These are phyloP conservation scores for Trypanosoma brucei DNA, from an alignment of 208 protist genomes.

Conservation along the genomic window DNA sequence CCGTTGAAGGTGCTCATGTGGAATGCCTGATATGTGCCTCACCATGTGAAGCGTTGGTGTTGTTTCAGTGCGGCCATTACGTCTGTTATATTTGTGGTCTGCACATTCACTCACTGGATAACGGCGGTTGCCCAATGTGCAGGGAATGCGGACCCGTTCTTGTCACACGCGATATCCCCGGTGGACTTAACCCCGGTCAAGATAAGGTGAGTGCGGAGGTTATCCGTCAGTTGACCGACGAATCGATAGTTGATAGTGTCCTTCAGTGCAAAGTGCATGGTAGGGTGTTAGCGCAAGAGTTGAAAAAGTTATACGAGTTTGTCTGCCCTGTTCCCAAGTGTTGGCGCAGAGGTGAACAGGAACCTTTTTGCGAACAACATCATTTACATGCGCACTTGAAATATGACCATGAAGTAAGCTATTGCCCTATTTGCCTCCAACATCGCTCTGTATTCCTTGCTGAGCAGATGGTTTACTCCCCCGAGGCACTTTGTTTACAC, in stretches of 20 bases:
- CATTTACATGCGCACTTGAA: constrained; percentile 68
- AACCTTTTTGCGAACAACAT: constrained; percentile 61
- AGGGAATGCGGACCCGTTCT: constrained; percentile 36
- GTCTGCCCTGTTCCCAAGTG: constrained; percentile 67
- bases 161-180: constrained; percentile 44
- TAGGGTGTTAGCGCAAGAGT: constrained; percentile 35
- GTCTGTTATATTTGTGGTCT: constrained; percentile 83
- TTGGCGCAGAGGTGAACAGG: constrained; percentile 62
- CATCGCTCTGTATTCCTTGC: constrained; percentile 73
- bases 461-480: constrained; percentile 74
- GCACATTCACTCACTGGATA: constrained; percentile 59
- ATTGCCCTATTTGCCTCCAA: constrained; percentile 77
- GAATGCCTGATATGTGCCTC: constrained; percentile 84
- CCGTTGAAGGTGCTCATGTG: constrained; percentile 21
- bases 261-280: constrained; percentile 64
- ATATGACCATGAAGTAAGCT: constrained; percentile 55
- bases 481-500: constrained; percentile 45
- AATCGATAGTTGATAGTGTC: constrained; percentile 25
- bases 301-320: constrained; percentile 68
- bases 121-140: constrained; percentile 70
- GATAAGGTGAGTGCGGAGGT: constrained; percentile 63
- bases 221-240: constrained; percentile 30
- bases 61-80: constrained; percentile 79
- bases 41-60: constrained; percentile 55
- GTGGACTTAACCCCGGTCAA: constrained; percentile 19